Percentiles rank a stretch among this genome's conserved stretches.
phyloP scores from a whole-genome alignment of 1,139 yeast species.

The Zygosaccharomyces sapae region DNA sequence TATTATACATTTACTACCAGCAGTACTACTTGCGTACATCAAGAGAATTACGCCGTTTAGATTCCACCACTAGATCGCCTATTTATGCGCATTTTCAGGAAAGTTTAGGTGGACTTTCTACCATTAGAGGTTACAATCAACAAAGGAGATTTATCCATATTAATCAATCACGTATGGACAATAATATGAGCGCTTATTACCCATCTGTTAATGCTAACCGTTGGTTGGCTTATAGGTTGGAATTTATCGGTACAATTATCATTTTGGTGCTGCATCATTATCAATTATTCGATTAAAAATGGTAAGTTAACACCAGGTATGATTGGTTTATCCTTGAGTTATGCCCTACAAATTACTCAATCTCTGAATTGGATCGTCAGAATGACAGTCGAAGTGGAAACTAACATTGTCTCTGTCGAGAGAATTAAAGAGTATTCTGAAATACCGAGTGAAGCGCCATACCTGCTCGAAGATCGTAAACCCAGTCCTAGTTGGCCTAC shows the following conservation, averaged over 20 bases:
- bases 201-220: conserved; percentile 93
- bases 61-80: conserved; percentile 89
- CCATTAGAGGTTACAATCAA: conserved; percentile 86
- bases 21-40: conserved; percentile 85
- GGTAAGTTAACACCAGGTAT: conserved; percentile 80
- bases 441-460: conserved; percentile 78
- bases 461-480: conserved; percentile 59
- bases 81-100: conserved; percentile 97
- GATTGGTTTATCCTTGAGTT: conserved; percentile 89
- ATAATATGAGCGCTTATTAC: conserved; percentile 85
- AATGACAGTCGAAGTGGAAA: conserved; percentile 97
- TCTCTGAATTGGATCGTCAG: conserved; percentile 95
- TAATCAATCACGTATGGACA: conserved; percentile 75
- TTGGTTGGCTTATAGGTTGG: conserved; percentile 94
- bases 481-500: conserved; percentile 77
- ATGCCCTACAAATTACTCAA: conserved; percentile 89
- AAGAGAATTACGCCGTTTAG: conserved; percentile 90
- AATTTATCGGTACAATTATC: conserved; percentile 81
- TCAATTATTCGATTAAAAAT: conserved; percentile 63
- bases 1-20: conserved; percentile 78
- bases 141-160: conserved; percentile 64
- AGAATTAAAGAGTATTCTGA: conserved; percentile 83
- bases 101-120: conserved; percentile 81
- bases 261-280: conserved; percentile 82
- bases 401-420: conserved; percentile 94